Base-by-base conservation (phyloP, 176 grass and related monocot genomes). In the Musa acuminata region DNA sequence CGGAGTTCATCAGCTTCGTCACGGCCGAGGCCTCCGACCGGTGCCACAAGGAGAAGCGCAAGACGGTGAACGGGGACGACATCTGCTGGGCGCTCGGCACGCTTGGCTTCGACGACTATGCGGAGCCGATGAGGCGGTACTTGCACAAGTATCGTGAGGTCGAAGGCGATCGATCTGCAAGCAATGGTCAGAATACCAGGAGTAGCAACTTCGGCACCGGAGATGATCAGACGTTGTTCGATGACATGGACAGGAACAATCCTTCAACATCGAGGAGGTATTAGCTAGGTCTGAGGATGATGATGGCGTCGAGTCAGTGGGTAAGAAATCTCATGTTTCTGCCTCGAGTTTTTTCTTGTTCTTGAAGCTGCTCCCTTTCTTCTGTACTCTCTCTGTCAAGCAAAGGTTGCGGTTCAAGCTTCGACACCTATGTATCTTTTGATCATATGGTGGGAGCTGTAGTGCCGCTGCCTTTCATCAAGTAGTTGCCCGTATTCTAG, bases 41-140 rank as follows among this genome's bases (percentile, higher is more conserved):
- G 85, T 96, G 93, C 81, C 89, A 90, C 85, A 82, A 90, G 11
- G 93, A 97, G 87, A 97, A 97, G 87, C 80, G 93, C 71, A 97
- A 97, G 93, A 97, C 93, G 62, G 85, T 97, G 63, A 97, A 97
- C 71, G 93, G 93, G 54, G 93, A 97, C 80, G 93, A 97, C 82
- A 85, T 97, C 1, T 88, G 92, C 62, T 97, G 93, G 93, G 87
- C 93, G 72, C 90, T 93, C 87, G 85, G 85, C 55, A 97, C 90
- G 53, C 85, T 97, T 75, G 93, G 93, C 14, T 97, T 97, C 84
- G 93, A 97, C 84, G 93, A 97, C 64, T 97, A 97, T 78, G 71
- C 90, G 70, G 90, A 92, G 60, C 93, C 93, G 48, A 88, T 97
- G 74, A 90, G 85, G 85, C 74, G 90, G 62, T 97, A 97, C 81